Evolutionary conservation across 495 filamentous ascomycete species (phyloP), one percentile per base, ranked within the genome.

Genomic region (Zalerion maritima): DNA sequence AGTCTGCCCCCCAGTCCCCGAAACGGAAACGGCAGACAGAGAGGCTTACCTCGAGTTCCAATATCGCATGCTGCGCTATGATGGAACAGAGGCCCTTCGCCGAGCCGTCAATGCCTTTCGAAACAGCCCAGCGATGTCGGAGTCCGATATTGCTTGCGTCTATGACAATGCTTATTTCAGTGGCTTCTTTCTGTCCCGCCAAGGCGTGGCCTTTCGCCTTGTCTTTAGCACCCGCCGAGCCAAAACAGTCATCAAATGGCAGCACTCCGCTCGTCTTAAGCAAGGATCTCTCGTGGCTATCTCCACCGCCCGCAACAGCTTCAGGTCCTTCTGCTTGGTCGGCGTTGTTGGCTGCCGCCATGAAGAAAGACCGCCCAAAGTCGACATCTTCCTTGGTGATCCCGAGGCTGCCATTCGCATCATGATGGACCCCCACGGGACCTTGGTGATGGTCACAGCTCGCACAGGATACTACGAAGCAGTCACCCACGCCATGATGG

Each of bases 381-480:
- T 94, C 5, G 81, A 93, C 34, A 57, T 93, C 2, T 73, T 77
- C 43, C 84, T 86, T 48, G 64, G 69, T 3, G 47, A 60, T 4
- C 42, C 66, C 0, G 57, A 70, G 10, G 73, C 84, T 31, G 52
- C 58, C 1, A 31, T 63, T 12, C n/a, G n/a, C n/a, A 40, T 64
- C 6, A 55, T 72, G 19, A 58, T 91, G 29, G 81, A 93, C 45
- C 71, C 81, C 2, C 62, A 67, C 16, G 45, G 69, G 22, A 70
- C 81, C 41, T 76, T 76, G 54, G 38, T 86, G 17, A 89, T 93
- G 81, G 60, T 89, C 0, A 81, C 92, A 42, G 60, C 75, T 3
- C 58, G 72, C 5, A 48, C 47, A 4, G 74, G 77, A 3, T 91
- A 80, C 42, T 91, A 68, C 30, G 85, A 94, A 45, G 68, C 78